Evolutionary conservation across 2,329 filamentous ascomycete species (phyloP), one percentile per base, ranked within the genome.

Genomic region (Mariannaea sp.): DNA sequence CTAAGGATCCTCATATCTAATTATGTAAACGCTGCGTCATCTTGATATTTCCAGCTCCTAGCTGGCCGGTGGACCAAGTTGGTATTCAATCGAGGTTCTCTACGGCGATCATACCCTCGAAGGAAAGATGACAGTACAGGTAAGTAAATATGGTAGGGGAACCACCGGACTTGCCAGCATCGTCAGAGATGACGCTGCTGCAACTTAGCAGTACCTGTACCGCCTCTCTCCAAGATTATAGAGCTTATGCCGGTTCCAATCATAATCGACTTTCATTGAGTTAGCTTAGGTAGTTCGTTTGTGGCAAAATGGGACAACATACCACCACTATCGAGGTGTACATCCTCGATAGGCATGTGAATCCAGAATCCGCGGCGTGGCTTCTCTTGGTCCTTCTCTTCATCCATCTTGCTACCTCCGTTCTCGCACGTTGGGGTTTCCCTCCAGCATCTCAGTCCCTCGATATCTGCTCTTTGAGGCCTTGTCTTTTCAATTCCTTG

Each of bases 361-460:
- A 60, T 58, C 58, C 58, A 60, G 32, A 58, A 60, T 2, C 58
- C 58, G 20, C 55, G 22, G 7, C 57, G 43, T 13, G 22, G 10
- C 12, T 13, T 26, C 7, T 24, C 22, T 5, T 22, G 24, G 39
- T 24, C 45, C 3, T 22, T 27, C 12, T 26, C 16, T 17, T 16
- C 8, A 3, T 30, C 30, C 7, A 6, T 20, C 14, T 27, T 40
- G n/a, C 42, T 10, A 2, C 14, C 24, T 10, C 7, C 24, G 20
- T 32, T 4, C 2, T 39, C 6, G 20, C 26, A 10, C 17, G 14
- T n/a, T 4, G 55, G 53, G 13, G 52, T 53, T 26, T 54, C 53
- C 26, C 52, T 56, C 58, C 58, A 60, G 22, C 58, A 60, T n/a
- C 42, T 54, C 26, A 60, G 27, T 9, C 58, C 58, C 13, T 55